Base-by-base conservation (phyloP, 176 grass and related monocot species). In the Pharus latifolius region DNA sequence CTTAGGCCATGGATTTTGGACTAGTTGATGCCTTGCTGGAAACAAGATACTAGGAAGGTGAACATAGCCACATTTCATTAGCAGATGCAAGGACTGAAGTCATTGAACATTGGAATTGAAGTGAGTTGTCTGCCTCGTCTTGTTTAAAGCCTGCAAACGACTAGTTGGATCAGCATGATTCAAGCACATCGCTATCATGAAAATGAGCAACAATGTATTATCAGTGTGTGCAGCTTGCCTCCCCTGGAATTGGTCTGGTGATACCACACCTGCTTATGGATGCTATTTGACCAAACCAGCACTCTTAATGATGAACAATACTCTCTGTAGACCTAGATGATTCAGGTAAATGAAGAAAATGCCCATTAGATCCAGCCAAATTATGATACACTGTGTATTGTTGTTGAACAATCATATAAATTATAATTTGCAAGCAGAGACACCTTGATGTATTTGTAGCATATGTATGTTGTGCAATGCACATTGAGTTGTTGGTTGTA, bases 1-100 rank as follows among this genome's bases (percentile, higher is more conserved):
- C 62, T 70, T 30, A 97, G 94, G 94, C 94, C 86, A 85, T 97
- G 80, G 89, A 97, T 69, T 97, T 97, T 47, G 94, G 94, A 56
- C 84, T 97, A 60, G 41, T 97, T 27, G 93, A 97, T 35, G 83
- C 56, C 49, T 10, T 97, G 20, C 67, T 97, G 80, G 93, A 92
- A 76, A 97, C 94, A 80, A 70, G 73, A 80, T 85, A 77, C 64
- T 97, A 92, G 71, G 55, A 20, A 17, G 63, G 50, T 45, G 6
- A 16, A 43, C 35, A 19, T 17, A 41, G 34, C 45, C 30, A 55
- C 49, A 44, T 41, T 76, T 13, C 17, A 17, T 48, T 65, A 65
- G 44, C 37, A 25, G 54, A 37, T 7, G 7, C 28, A 45, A 72
- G 20, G 35, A 63, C 32, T 46, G 46, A 20, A n/a, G n/a, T n/a